Evolutionary conservation across 352 stramenopile genomes (phyloP).

Genomic region (Pythium insidiosum): DNA sequence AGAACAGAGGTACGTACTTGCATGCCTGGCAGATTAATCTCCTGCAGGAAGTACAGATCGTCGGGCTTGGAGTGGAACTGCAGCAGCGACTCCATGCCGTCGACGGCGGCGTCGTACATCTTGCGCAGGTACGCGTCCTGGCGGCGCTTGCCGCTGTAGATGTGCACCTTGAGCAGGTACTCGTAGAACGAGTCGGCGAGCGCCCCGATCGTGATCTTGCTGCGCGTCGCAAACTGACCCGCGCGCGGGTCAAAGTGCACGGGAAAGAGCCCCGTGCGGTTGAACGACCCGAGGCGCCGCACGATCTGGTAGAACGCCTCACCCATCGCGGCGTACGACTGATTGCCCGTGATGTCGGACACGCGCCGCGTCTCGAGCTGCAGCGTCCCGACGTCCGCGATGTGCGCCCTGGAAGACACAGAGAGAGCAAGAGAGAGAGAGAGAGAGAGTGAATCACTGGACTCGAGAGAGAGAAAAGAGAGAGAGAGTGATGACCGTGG

Average conservation of each 20-base stretch:
- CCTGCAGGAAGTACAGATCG: slow-evolving; percentile 64
- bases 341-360: slow-evolving; percentile 66
- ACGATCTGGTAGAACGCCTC: slow-evolving; percentile 74
- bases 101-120: slow-evolving; percentile 92
- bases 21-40: slow-evolving; percentile 43
- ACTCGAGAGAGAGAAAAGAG: no score
- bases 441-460: no score
- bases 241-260: slow-evolving; percentile 53
- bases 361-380: slow-evolving; percentile 81
- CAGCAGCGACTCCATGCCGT: slow-evolving; percentile 89
- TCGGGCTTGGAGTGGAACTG: slow-evolving; percentile 60
- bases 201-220: slow-evolving; percentile 87
- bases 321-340: slow-evolving; percentile 64
- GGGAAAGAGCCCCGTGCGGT: slow-evolving; percentile 84
- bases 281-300: slow-evolving; percentile 58
- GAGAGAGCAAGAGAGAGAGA: no score
- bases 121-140: slow-evolving; percentile 64
- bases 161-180: slow-evolving; percentile 97
- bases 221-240: slow-evolving; percentile 22
- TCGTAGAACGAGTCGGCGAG: slow-evolving; percentile 97
- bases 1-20: slow-evolving; percentile 1
- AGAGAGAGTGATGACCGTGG: no score
- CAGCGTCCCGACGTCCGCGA: slow-evolving; percentile 80
- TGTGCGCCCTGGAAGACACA: slow-evolving; percentile 55
- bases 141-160: slow-evolving; percentile 88